Evolutionary conservation across 371 early-diverging fungal genomes (phyloP), one percentile per base, ranked within the genome.

Genomic region (Phascolomyces articulosus): DNA sequence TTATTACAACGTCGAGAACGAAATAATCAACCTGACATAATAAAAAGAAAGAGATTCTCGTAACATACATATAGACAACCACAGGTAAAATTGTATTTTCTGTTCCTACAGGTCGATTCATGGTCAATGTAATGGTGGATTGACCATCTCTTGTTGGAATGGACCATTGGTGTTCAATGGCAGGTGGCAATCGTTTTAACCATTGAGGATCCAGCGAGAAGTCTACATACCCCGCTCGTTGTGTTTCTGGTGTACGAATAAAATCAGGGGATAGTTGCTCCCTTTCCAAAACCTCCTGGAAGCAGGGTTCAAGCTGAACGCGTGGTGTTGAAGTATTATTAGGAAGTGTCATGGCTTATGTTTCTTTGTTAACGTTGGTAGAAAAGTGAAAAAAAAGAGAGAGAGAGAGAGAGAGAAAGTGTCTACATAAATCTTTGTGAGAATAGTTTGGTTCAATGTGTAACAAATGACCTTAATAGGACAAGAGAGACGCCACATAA

Each of bases 11-110:
- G n/a, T n/a, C n/a, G n/a, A n/a, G n/a, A n/a, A n/a, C n/a, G n/a
- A 38, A 38, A 38, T 38, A 13, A 38, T 6, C 38, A 38, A 38
- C 6, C 20, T 21, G 4, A 47, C 6, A 24, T 27, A 53, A 10
- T 2, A 24, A 55, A 27, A 55, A 16, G 26, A 28, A 13, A 23
- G 20, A 7, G 10, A 28, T 55, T 18, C 31, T 41, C 15, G n/a
- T 41, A 9, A 58, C 60, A 31, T 64, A 64, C 28, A 65, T 28
- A 24, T 53, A 59, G 4, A 62, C 23, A 20, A 63, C 51, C 20
- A 47, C 59, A 10, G 55, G 68, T n/a, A 67, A 53, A 4, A 40
- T 55, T 27, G 53, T 51, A 26, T 54, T 40, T 31, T 65, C 54
- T 1, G 60, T 55, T 31, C 29, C 47, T 4, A 18, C 29, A 1